These are phyloP conservation scores for Tolypocladium cylindrosporum DNA, from an alignment of 2,329 filamentous ascomycete genomes.

Conservation along the genomic window DNA sequence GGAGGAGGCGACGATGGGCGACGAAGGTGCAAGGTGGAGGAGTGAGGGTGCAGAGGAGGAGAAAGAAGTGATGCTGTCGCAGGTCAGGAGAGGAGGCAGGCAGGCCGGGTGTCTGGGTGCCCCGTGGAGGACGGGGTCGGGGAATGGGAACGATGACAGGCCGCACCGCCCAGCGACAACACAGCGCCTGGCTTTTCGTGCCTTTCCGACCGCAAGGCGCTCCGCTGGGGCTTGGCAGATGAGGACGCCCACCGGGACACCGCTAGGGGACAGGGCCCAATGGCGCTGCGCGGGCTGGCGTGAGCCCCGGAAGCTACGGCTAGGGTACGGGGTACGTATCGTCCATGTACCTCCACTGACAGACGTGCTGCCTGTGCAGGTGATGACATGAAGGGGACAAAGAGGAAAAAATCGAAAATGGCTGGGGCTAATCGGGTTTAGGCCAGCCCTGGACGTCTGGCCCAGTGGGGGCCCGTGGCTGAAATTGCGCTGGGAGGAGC, in stretches of 20 bases:
- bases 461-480: not conserved
- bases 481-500: not conserved
- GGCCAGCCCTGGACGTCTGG: not conserved
- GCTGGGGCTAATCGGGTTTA: not conserved
- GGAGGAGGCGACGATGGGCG: not conserved
- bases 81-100: constrained; percentile 8
- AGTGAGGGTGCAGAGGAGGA: not conserved
- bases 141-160: constrained; percentile 1
- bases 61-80: constrained; percentile 8
- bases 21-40: not conserved
- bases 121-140: constrained; percentile 5
- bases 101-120: constrained; percentile 3
- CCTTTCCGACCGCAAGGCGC: not conserved
- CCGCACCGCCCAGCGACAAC: not conserved
- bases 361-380: not conserved
- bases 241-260: not conserved
- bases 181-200: not conserved
- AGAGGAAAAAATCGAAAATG: not conserved
- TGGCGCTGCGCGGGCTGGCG: not conserved
- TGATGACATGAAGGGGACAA: not conserved
- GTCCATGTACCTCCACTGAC: not conserved
- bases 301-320: not conserved
- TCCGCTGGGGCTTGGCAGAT: not conserved
- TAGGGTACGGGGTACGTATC: not conserved
- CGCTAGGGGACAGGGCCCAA: not conserved